Evolutionary conservation across 1,139 yeast genomes (phyloP), one percentile per base, ranked within the genome.

Genomic region (Candida gigantensis): DNA sequence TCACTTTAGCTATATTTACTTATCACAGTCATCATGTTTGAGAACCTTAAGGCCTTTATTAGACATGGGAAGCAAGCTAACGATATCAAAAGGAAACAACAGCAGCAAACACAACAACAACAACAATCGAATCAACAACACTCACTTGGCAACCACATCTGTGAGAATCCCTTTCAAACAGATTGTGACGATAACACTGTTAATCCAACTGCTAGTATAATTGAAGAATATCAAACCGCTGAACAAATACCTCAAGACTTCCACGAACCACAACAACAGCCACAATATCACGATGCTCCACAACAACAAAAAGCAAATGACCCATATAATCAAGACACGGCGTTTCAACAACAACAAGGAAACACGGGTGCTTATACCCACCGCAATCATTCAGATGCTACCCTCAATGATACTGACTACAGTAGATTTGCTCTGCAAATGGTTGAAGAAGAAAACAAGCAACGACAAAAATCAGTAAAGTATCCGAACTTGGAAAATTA

Each of bases 1-100:
- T 25, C n/a, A n/a, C 6, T 25, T 25, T 18, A 18, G 19, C 19
- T 24, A n/a, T 24, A n/a, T 24, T 23, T 25, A 9, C 28, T 13
- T 17, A 4, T 14, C 13, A 14, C 9, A 8, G 9, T 14, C n/a
- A 17, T 12, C 35, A 71, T 72, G 76, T 69, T 71, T 56, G 73
- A 67, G 72, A 84, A 84, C 55, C 66, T 85, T 43, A 82, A 81
- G 59, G 87, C 88, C 49, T 84, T 85, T 55, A 85, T 86, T 42
- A 80, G 95, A 51, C 94, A 85, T 51, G 95, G 95, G 23, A 83
- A 79, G 50, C 87, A 84, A 55, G 94, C 94, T 44, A 67, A 65
- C 49, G 74, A 68, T 30, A 48, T 62, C 37, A 63, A 58, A 42
- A 52, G 46, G 39, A 59, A 55, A 36, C 24, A 29, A 10, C 14